Percentiles rank a stretch among this genome's conserved stretches.
Evolutionary conservation across 345 rosid genomes (phyloP).

Genomic region (Sonneratia caseolaris): DNA sequence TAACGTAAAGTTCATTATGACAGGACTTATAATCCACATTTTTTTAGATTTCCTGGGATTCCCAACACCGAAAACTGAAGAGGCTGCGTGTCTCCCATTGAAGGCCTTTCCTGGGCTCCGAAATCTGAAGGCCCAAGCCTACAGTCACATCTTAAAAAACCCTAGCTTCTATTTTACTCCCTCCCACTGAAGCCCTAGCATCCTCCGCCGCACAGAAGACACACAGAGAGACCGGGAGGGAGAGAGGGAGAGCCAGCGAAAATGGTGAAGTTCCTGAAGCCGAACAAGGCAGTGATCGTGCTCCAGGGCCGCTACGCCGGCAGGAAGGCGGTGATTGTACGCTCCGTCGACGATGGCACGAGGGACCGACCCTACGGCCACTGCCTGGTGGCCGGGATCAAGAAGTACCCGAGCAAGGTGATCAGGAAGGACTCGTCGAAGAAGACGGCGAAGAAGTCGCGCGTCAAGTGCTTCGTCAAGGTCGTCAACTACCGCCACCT

Average conservation of each 20-base stretch:
- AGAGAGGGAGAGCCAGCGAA: background rate
- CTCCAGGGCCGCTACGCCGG: conserved; percentile 9
- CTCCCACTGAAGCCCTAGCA: background rate
- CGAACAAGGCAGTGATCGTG: conserved; percentile 3
- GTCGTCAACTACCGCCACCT: conserved; percentile 5
- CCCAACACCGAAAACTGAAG: too few species aligned
- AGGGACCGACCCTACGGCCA: conserved; percentile 7
- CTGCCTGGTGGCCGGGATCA: conserved; percentile 7
- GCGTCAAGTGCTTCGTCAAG: conserved; percentile 9
- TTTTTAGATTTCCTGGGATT: too few species aligned
- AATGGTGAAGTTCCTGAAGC: conserved; percentile 1
- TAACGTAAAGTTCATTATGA: too few species aligned
- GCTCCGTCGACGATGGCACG: conserved; percentile 7
- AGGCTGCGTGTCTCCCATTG: too few species aligned
- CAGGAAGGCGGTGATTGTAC: conserved; percentile 4
- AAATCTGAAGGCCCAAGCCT: background rate
- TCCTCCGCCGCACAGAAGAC: background rate
- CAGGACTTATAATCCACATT: too few species aligned
- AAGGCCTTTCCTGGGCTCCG: too few species aligned
- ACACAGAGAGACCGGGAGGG: background rate
- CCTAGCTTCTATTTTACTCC: background rate
- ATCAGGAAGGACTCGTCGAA: background rate
- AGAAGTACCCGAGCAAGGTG: conserved; percentile 3
- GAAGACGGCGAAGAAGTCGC: background rate
- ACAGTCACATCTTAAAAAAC: background rate